Conservation (phyloP, 495 filamentous ascomycete genomes). For the Penicillium robsamsonii region DNA sequence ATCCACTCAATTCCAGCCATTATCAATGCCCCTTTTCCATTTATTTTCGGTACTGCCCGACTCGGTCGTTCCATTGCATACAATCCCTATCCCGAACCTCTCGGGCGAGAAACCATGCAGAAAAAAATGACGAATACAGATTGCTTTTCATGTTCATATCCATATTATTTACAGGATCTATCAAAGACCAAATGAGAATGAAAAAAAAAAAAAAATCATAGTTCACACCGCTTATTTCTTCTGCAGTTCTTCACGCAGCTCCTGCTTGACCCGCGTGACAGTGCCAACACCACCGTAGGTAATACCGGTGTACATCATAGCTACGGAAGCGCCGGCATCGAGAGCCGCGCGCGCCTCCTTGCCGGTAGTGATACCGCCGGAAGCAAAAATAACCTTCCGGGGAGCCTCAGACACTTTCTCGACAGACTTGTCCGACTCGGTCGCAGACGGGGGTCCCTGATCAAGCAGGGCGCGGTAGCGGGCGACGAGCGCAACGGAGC, state of each 20-base stretch:
- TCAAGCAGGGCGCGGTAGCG: conserved; percentile 77
- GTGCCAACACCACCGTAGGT: conserved; percentile 86
- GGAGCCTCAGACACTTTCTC: conserved; percentile 18
- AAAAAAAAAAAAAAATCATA: conserved; percentile 4
- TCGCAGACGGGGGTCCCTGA: conserved; percentile 24
- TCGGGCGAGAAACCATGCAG: not conserved
- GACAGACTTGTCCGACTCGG: conserved; percentile 12
- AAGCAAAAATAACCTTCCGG: conserved; percentile 86
- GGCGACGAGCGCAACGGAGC: conserved; percentile 70
- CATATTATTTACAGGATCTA: conserved; percentile 29
- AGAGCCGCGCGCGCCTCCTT: conserved; percentile 74
- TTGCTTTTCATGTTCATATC: conserved; percentile 11
- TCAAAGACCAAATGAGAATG: not conserved
- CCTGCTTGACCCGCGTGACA: conserved; percentile 79
- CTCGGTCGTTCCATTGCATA: not conserved
- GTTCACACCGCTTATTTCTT: conserved; percentile 27
- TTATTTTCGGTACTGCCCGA: conserved; percentile 4
- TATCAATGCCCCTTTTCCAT: not conserved
- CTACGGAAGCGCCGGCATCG: conserved; percentile 81
- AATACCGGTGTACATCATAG: conserved; percentile 79
- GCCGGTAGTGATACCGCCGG: conserved; percentile 84
- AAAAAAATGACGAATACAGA: not conserved
- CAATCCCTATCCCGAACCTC: not conserved
- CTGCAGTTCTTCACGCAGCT: conserved; percentile 65
- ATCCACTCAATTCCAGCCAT: no score